Conservation (phyloP, 345 rosid genomes). For the Anastatica hierochuntica region DNA sequence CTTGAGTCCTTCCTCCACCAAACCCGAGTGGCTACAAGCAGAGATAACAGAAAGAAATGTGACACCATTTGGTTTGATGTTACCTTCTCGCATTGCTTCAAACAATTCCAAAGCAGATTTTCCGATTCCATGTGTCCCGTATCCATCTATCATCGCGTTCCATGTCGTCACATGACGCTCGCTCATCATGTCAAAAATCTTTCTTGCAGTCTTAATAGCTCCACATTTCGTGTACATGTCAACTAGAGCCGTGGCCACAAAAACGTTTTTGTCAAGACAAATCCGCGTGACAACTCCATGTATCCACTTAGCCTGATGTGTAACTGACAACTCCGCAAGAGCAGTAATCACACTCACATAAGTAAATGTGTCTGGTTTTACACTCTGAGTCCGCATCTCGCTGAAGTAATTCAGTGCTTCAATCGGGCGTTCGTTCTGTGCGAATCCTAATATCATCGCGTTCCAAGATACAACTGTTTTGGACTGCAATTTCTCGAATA, state of each 20-base stretch:
- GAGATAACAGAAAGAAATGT: constrained; percentile 68
- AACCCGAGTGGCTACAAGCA: constrained; percentile 88
- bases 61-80: constrained; percentile 53
- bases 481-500: constrained; percentile 38
- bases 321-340: constrained; percentile 54
- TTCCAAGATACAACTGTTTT: constrained; percentile 80
- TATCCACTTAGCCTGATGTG: constrained; percentile 65
- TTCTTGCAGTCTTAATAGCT: constrained; percentile 47
- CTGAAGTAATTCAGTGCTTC: constrained; percentile 60
- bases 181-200: constrained; percentile 52
- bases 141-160: constrained; percentile 84
- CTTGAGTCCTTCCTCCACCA: constrained; percentile 55
- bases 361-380: constrained; percentile 61
- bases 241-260: constrained; percentile 59
- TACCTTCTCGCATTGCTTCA: constrained; percentile 42
- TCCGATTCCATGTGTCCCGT: constrained; percentile 70
- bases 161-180: constrained; percentile 65
- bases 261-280: constrained; percentile 42
- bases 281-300: constrained; percentile 51
- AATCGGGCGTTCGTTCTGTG: constrained; percentile 54
- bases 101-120: constrained; percentile 53
- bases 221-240: constrained; percentile 93
- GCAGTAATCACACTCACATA: constrained; percentile 77
- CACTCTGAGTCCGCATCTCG: constrained; percentile 31
- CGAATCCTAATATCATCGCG: constrained; percentile 66